Evolutionary conservation across 1,284 basidiomycete species (phyloP).

Genomic region (Ceratobasidium sp.): DNA sequence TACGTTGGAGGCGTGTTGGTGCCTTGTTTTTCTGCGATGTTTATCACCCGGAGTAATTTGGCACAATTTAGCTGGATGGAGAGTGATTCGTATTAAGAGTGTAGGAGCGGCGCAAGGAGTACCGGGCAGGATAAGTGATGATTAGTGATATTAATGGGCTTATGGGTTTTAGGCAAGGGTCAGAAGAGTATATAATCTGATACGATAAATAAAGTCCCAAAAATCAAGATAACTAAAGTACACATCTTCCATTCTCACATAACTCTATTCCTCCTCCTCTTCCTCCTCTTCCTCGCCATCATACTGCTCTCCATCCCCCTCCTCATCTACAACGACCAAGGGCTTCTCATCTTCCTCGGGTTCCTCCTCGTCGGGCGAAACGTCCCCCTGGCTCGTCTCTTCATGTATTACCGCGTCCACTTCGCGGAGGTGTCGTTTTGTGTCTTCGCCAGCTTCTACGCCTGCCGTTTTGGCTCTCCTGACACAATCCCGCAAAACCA

Average conservation of each 20-base stretch:
- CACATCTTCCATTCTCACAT: background rate
- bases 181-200: too few relatives aligned
- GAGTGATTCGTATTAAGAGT: too few relatives aligned
- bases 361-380: background rate
- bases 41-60: too few relatives aligned
- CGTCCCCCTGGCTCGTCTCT: background rate
- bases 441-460: constrained; percentile 4
- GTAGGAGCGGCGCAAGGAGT: too few relatives aligned
- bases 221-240: background rate
- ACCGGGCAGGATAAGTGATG: too few relatives aligned
- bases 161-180: too few relatives aligned
- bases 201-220: constrained; percentile 22
- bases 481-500: background rate
- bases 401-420: constrained; percentile 9
- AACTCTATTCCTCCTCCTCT: background rate
- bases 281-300: constrained; percentile 25
- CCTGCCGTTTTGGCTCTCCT: constrained; percentile 16
- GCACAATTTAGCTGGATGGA: too few relatives aligned
- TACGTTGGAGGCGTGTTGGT: too few relatives aligned
- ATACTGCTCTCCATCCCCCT: background rate
- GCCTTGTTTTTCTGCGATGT: too few relatives aligned
- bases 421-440: background rate
- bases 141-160: background rate
- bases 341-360: constrained; percentile 1
- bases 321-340: background rate